These are phyloP conservation scores for Paraconiothyrium sp. DNA, from an alignment of 2,329 filamentous ascomycete species.

Conservation along the genomic window DNA sequence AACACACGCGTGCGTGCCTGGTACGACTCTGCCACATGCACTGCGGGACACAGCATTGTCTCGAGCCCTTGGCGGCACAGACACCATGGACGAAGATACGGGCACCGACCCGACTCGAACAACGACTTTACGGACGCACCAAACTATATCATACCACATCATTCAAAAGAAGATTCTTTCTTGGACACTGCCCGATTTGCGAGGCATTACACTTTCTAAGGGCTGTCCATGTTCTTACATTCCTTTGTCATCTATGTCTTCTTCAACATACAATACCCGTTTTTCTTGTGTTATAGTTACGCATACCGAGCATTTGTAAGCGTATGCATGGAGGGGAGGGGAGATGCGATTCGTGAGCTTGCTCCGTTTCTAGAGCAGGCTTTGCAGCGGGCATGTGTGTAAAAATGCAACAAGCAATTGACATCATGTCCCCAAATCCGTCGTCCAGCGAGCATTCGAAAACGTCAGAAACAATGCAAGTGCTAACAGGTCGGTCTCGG, in stretches of 20 bases:
- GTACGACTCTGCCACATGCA: slow-evolving; percentile 17
- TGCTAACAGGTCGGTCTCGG: no score
- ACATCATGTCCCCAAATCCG: not conserved
- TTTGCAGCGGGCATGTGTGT: not conserved
- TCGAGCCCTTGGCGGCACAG: slow-evolving; percentile 5
- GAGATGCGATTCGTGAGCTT: not conserved
- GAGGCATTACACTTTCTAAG: not conserved
- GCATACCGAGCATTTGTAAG: slow-evolving; percentile 8
- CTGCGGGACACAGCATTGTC: slow-evolving; percentile 6
- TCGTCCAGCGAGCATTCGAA: not conserved
- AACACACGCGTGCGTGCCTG: slow-evolving; percentile 12
- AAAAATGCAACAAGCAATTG: slow-evolving; percentile 6
- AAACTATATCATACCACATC: not conserved
- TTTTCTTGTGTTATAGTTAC: slow-evolving; percentile 19
- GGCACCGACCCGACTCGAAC: slow-evolving; percentile 17
- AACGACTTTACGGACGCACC: slow-evolving; percentile 24
- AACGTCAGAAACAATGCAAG: no score
- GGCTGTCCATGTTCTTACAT: slow-evolving; percentile 12
- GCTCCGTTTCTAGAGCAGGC: not conserved
- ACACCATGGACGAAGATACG: slow-evolving; percentile 14
- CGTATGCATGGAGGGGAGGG: not conserved
- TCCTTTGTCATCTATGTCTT: slow-evolving; percentile 10
- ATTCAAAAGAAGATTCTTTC: not conserved
- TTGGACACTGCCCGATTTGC: slow-evolving; percentile 2
- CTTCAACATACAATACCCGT: slow-evolving; percentile 19